Percentiles rank a stretch among this genome's conserved stretches.
Evolutionary conservation across 2,329 filamentous ascomycete species (phyloP).

Genomic region (Xylaria sp.): DNA sequence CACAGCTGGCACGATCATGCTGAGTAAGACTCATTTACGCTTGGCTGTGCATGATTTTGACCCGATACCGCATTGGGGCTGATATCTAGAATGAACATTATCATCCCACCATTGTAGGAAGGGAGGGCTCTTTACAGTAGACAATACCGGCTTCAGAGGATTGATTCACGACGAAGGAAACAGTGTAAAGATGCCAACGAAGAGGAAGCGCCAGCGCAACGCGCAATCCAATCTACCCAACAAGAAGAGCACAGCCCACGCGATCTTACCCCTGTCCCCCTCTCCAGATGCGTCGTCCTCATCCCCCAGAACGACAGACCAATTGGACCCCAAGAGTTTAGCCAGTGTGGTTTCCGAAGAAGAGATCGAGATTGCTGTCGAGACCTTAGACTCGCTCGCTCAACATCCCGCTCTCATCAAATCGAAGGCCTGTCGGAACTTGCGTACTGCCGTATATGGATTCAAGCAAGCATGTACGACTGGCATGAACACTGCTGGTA

Average conservation of each 20-base stretch:
- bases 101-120: constrained; percentile 1
- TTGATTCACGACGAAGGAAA: neutral
- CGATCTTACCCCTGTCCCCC: constrained; percentile 50
- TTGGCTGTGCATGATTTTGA: neutral
- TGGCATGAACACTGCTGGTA: constrained; percentile 65
- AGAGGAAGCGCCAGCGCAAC: constrained; percentile 56
- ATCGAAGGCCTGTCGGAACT: constrained; percentile 73
- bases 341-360: constrained; percentile 68
- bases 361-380: constrained; percentile 74
- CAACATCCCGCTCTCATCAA: constrained; percentile 72
- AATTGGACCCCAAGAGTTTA: constrained; percentile 61
- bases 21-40: neutral
- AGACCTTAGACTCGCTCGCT: constrained; percentile 69
- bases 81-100: constrained; percentile 2
- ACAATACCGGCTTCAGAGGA: neutral
- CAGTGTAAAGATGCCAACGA: constrained; percentile 57
- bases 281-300: constrained; percentile 45
- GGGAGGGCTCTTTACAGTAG: neutral
- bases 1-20: neutral
- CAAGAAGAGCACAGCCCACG: constrained; percentile 48
- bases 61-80: constrained; percentile 11
- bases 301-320: constrained; percentile 50
- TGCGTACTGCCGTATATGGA: constrained; percentile 74
- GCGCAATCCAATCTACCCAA: constrained; percentile 47
- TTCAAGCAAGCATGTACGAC: constrained; percentile 77